Conservation (phyloP, 345 rosid species). For the Acer yangbiense region DNA sequence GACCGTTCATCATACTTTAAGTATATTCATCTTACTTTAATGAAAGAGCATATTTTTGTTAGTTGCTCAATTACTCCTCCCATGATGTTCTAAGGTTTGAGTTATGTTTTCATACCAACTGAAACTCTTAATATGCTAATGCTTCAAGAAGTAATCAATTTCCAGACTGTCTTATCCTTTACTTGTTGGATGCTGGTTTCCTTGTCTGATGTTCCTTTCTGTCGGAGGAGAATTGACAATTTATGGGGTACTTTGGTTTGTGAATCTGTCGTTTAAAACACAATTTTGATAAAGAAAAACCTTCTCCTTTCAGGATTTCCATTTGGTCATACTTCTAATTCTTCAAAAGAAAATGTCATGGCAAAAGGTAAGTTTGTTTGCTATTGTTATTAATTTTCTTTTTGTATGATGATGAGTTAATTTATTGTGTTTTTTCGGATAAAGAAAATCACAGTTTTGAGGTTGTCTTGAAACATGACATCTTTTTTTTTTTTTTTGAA, state of each 20-base stretch:
- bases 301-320: conserved; percentile 90
- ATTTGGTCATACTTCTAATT: conserved; percentile 74
- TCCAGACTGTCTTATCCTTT: conserved; percentile 8
- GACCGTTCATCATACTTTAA: not conserved
- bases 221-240: conserved; percentile 14
- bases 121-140: not conserved
- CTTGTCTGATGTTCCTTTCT: conserved; percentile 17
- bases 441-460: not conserved
- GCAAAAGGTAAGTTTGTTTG: conserved; percentile 80
- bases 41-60: conserved; percentile 4
- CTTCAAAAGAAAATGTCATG: conserved; percentile 80
- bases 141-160: not conserved
- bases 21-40: not conserved
- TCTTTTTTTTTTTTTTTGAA: not conserved
- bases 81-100: not conserved
- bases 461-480: not conserved
- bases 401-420: not conserved
- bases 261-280: conserved; percentile 26
- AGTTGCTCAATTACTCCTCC: not conserved
- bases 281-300: conserved; percentile 51
- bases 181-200: conserved; percentile 5
- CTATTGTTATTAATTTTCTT: not conserved
- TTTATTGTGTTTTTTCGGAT: not conserved
- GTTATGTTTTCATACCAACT: not conserved
- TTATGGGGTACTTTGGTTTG: conserved; percentile 24